Percentiles rank a stretch among this genome's conserved stretches.
These are phyloP conservation scores for Knufia fluminis DNA, from an alignment of 2,329 filamentous ascomycete genomes.

Conservation along the genomic window DNA sequence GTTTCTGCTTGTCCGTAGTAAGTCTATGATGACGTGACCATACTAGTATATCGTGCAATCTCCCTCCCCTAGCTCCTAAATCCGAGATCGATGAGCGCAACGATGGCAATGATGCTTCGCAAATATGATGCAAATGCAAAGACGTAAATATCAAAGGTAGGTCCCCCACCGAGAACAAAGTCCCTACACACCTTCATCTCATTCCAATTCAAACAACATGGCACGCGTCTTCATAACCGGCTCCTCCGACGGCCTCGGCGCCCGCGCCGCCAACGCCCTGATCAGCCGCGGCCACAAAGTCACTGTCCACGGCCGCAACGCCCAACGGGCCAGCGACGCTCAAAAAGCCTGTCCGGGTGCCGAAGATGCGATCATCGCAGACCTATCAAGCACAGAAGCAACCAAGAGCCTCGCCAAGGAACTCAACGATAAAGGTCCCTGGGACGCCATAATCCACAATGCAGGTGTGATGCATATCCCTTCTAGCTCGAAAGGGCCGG, in stretches of 20 bases:
- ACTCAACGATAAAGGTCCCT: conserved; percentile 41
- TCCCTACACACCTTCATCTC: too few species aligned
- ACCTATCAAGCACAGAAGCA: conserved; percentile 44
- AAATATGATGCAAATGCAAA: too few species aligned
- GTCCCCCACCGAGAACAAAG: too few species aligned
- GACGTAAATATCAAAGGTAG: too few species aligned
- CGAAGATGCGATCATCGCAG: conserved; percentile 43
- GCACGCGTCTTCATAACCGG: conserved; percentile 40
- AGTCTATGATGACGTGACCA: too few species aligned
- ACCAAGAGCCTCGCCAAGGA: conserved; percentile 44
- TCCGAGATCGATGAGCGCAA: too few species aligned
- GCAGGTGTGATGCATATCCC: conserved; percentile 41
- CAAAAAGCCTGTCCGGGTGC: conserved; percentile 41
- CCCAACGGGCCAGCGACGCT: conserved; percentile 44
- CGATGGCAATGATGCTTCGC: too few species aligned
- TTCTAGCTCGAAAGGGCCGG: conserved; percentile 33
- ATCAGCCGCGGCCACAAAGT: conserved; percentile 46
- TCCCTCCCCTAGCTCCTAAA: too few species aligned
- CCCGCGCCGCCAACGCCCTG: conserved; percentile 42
- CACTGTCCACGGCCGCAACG: conserved; percentile 48
- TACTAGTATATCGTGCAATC: too few species aligned
- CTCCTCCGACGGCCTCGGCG: conserved; percentile 49
- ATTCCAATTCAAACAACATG: background rate
- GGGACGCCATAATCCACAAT: conserved; percentile 51
- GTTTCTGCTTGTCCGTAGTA: too few species aligned